phyloP scores from a whole-genome alignment of 768 basidiomycete genomes.

The Leccinum aurantiacum region DNA sequence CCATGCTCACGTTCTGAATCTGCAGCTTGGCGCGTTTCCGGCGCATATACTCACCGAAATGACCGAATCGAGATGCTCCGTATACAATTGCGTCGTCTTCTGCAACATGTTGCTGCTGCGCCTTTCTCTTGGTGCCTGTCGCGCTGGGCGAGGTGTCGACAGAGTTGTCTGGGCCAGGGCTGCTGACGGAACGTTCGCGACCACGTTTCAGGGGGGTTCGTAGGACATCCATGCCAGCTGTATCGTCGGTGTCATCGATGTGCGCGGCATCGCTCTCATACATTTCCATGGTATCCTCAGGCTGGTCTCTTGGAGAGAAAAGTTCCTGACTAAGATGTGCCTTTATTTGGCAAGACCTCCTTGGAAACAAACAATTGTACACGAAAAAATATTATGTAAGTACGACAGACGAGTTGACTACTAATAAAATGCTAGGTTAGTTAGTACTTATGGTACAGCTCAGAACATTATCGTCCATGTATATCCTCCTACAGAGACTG shows the following conservation, averaged over 20 bases:
- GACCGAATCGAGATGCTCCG: slow-evolving; percentile 77
- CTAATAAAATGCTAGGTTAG: slow-evolving; percentile 8
- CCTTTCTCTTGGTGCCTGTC: slow-evolving; percentile 20
- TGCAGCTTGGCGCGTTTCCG: slow-evolving; percentile 90
- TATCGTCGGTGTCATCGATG: slow-evolving; percentile 19
- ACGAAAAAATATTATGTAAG: background rate
- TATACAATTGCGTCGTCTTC: slow-evolving; percentile 54
- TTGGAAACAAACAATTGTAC: slow-evolving; percentile 3
- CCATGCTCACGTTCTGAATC: slow-evolving; percentile 62
- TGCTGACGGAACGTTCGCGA: slow-evolving; percentile 31
- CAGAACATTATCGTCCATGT: background rate
- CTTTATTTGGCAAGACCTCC: slow-evolving; percentile 8
- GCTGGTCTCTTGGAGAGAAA: background rate
- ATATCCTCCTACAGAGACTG: slow-evolving; percentile 45
- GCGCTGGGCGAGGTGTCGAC: slow-evolving; percentile 1
- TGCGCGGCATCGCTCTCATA: slow-evolving; percentile 9
- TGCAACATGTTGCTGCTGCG: slow-evolving; percentile 7
- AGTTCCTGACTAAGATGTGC: slow-evolving; percentile 12
- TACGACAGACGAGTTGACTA: background rate
- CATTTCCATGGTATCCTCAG: slow-evolving; percentile 26
- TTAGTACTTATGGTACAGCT: background rate
- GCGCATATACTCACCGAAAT: slow-evolving; percentile 85
- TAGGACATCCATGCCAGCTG: slow-evolving; percentile 21
- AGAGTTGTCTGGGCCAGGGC: background rate
- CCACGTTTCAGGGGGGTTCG: slow-evolving; percentile 39